Conservation (phyloP, 805 yeast species). For the Barnettozyma sp. region DNA sequence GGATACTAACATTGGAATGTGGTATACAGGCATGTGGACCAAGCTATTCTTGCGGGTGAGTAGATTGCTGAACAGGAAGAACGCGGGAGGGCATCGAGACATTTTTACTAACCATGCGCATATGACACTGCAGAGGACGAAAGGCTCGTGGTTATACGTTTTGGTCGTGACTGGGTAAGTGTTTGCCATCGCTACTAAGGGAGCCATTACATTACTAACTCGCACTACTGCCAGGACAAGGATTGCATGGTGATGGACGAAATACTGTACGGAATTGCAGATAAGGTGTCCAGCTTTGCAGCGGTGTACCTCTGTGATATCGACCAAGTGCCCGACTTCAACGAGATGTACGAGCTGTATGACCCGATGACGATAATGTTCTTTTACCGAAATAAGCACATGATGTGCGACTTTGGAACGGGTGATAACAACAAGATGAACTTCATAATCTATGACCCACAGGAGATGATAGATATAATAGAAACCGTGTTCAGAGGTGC, state of each 20-base stretch:
- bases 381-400: constrained; percentile 85
- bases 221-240: constrained; percentile 44
- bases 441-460: constrained; percentile 69
- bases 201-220: too few relatives aligned
- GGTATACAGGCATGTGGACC: constrained; percentile 82
- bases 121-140: constrained; percentile 87
- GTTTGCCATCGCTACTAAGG: too few relatives aligned
- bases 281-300: constrained; percentile 81
- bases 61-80: too few relatives aligned
- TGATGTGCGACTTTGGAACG: constrained; percentile 98
- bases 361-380: constrained; percentile 94
- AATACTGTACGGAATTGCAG: constrained; percentile 68
- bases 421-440: constrained; percentile 95
- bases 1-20: constrained; percentile 10
- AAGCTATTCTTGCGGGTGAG: constrained; percentile 69
- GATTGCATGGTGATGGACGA: constrained; percentile 92
- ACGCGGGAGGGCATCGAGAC: too few relatives aligned
- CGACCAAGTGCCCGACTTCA: constrained; percentile 85
- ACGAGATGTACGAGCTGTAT: constrained; percentile 78
- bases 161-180: constrained; percentile 60
- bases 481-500: constrained; percentile 92
- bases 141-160: constrained; percentile 77
- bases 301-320: constrained; percentile 84
- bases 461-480: constrained; percentile 84
- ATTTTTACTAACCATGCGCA: too few relatives aligned